Base-by-base conservation (phyloP, 345 rosid species). In the Citrus inodora region DNA sequence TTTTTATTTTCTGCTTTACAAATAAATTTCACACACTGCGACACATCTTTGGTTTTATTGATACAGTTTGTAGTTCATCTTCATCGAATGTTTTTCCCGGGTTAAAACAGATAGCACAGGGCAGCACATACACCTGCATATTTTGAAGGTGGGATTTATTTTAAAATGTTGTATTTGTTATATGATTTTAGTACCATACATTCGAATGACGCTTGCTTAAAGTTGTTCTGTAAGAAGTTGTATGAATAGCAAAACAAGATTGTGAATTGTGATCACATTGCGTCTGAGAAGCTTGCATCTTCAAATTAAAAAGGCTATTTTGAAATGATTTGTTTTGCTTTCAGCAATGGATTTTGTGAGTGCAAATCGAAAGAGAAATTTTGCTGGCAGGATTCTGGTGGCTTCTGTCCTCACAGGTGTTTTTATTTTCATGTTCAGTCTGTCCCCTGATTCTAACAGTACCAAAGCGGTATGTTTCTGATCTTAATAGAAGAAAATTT, bases 341-440 rank as follows among this genome's bases (percentile, higher is more conserved):
- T 67, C 84, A 87, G 88, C 77, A 13, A 81, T 87, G 88, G 88
- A 87, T 28, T 56, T 77, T 70, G 33, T 78, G 2, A 86, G 81
- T 42, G 70, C 74, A 7, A 85, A 85, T 21, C 67, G 35, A 75
- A 85, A 70, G 80, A 61, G 81, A 24, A 81, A 66, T 74, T 70
- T 71, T 37, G 63, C 71, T 2, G 85, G 83, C 51, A 78, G 77
- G 81, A 70, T 87, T 77, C 68, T 85, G 75, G 67, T 83, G 64
- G 85, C 82, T 67, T 86, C 84, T 38, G 46, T 75, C 30, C 82
- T 87, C 56, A 73, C 82, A 58, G 81, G 83, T 32, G 67, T 83
- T 48, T 76, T 86, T 58, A 77, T 87, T 46, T 59, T 82, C 48
- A 60, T 81, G 81, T 80, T 85, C 33, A 83, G 68, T 46, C 85